Conservation (phyloP, 2,329 filamentous ascomycete species). For the Fusarium cyanostomum region DNA sequence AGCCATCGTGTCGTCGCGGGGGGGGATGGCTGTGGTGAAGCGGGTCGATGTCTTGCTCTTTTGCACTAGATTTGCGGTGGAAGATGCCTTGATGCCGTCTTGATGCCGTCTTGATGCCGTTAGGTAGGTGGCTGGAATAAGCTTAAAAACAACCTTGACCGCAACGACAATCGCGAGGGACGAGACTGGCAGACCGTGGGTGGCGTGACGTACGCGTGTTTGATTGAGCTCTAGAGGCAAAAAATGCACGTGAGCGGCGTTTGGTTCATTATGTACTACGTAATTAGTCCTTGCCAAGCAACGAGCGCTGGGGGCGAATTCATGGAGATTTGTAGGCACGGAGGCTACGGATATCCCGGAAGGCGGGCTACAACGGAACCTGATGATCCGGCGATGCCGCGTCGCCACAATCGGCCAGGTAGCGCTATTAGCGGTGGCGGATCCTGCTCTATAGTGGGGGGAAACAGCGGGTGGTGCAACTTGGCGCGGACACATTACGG, state of each 20-base stretch:
- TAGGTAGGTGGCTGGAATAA: slow-evolving; percentile 13
- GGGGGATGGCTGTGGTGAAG: not conserved
- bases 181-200: too few relatives aligned
- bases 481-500: not conserved
- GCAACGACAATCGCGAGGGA: not conserved
- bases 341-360: too few relatives aligned
- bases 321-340: too few relatives aligned
- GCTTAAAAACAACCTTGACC: slow-evolving; percentile 29
- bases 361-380: too few relatives aligned
- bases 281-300: not conserved
- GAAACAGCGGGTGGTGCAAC: not conserved
- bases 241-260: not conserved
- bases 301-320: not conserved
- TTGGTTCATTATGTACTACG: not conserved
- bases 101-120: too few relatives aligned
- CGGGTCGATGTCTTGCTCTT: not conserved
- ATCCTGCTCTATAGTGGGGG: not conserved
- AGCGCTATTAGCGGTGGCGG: not conserved
- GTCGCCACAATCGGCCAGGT: not conserved
- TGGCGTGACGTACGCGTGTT: too few relatives aligned
- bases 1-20: not conserved
- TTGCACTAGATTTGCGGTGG: not conserved
- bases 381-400: too few relatives aligned
- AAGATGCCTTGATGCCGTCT: not conserved
- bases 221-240: not conserved